Percentiles rank a stretch among this genome's conserved stretches.
These are phyloP conservation scores for Ehretia macrophylla DNA, from an alignment of 257 asterid species.

Conservation along the genomic window DNA sequence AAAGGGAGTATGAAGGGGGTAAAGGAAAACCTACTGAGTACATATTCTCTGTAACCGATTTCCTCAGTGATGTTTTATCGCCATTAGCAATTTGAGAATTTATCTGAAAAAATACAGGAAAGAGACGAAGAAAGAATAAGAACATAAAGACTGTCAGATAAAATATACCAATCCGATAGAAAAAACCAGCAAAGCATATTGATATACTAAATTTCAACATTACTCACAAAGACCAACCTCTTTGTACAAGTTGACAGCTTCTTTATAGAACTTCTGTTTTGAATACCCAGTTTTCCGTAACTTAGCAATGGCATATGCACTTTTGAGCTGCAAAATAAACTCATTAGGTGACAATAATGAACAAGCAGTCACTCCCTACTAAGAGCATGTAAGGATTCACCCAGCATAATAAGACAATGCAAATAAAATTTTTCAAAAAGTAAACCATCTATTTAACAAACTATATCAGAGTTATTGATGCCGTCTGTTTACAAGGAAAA, in stretches of 20 bases:
- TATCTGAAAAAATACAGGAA: slow-evolving; percentile 46
- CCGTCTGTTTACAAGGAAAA: no score
- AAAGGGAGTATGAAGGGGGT: neutral
- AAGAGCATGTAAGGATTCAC: no score
- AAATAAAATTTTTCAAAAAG: neutral
- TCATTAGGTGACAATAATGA: slow-evolving; percentile 11
- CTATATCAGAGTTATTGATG: neutral
- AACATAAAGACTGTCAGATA: neutral
- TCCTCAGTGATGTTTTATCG: slow-evolving; percentile 71
- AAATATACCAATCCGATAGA: slow-evolving; percentile 18
- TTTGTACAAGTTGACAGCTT: slow-evolving; percentile 67
- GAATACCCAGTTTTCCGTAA: slow-evolving; percentile 77
- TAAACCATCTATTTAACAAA: neutral
- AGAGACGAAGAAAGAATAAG: neutral
- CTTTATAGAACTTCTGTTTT: slow-evolving; percentile 71
- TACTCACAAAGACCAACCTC: slow-evolving; percentile 51
- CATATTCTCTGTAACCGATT: slow-evolving; percentile 80
- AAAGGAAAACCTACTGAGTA: slow-evolving; percentile 62
- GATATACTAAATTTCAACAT: slow-evolving; percentile 1
- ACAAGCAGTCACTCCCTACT: slow-evolving; percentile 1
- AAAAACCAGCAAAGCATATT: slow-evolving; percentile 14
- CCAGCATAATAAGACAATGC: no score
- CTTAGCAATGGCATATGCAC: slow-evolving; percentile 79
- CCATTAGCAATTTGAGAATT: slow-evolving; percentile 78
- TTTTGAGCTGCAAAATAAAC: slow-evolving; percentile 63